Percentiles rank a stretch among this genome's conserved stretches.
Evolutionary conservation across 331 rosid species (phyloP).

Genomic region (Acacia concinna): DNA sequence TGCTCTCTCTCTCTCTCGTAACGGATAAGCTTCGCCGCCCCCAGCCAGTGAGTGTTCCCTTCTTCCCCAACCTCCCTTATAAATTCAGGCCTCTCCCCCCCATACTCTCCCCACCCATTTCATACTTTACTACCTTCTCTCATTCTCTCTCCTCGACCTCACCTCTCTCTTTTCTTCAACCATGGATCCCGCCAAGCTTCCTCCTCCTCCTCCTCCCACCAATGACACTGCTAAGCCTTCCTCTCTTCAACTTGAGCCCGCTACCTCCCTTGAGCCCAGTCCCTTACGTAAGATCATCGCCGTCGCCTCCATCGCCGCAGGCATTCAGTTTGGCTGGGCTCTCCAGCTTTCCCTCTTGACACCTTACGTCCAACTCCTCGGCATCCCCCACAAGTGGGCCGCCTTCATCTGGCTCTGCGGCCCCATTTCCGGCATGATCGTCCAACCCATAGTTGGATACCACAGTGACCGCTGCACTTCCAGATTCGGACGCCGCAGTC

Average conservation of each 20-base stretch:
- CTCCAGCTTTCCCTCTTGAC: constrained; percentile 77
- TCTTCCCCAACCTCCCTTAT: background rate
- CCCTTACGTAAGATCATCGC: constrained; percentile 44
- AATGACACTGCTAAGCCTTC: constrained; percentile 22
- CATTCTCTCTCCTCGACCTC: no score
- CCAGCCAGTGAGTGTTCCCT: background rate
- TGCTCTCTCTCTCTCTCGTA: background rate
- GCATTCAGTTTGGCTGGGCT: constrained; percentile 93
- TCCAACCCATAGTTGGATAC: constrained; percentile 85
- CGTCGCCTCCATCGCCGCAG: constrained; percentile 83
- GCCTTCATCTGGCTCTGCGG: constrained; percentile 92
- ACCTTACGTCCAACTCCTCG: constrained; percentile 78
- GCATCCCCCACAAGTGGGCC: constrained; percentile 72
- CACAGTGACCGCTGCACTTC: constrained; percentile 81
- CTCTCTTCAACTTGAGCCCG: constrained; percentile 29
- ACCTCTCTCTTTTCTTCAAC: background rate
- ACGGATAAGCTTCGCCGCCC: background rate
- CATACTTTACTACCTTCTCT: background rate
- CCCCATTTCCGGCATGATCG: constrained; percentile 77
- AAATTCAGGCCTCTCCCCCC: background rate
- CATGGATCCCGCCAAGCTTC: constrained; percentile 42
- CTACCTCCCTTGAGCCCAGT: background rate
- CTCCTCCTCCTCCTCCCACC: background rate
- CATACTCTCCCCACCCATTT: background rate
- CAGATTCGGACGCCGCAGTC: constrained; percentile 82